These are phyloP conservation scores for Ogataea salicorniae DNA, from an alignment of 805 yeast species.

Conservation along the genomic window DNA sequence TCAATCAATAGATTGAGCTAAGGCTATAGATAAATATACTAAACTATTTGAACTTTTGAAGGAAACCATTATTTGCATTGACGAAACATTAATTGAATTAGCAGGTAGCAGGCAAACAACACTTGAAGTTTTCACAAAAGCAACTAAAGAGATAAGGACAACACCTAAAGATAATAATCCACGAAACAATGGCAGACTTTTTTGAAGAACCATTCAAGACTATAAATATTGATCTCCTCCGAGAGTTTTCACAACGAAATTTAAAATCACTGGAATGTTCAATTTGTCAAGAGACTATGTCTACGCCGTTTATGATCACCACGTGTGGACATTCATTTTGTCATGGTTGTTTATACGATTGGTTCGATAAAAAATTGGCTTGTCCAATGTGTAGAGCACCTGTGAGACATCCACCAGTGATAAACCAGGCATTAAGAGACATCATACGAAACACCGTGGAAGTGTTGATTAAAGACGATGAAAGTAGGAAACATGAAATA, in stretches of 20 bases:
- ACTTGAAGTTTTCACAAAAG: neutral
- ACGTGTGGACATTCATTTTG: slow-evolving; percentile 75
- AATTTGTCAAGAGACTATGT: slow-evolving; percentile 66
- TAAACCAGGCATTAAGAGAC: slow-evolving; percentile 49
- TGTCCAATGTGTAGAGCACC: slow-evolving; percentile 65
- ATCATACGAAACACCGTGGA: slow-evolving; percentile 38
- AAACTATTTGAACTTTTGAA: no score
- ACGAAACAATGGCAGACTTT: neutral
- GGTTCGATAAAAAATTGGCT: slow-evolving; percentile 54
- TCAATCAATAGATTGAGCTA: no score
- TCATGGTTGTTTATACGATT: slow-evolving; percentile 56
- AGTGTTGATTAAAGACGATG: slow-evolving; percentile 29
- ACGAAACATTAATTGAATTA: no score
- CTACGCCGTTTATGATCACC: slow-evolving; percentile 51
- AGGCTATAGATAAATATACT: no score
- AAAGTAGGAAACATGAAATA: slow-evolving; percentile 14
- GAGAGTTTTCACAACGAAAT: slow-evolving; percentile 12
- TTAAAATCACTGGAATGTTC: slow-evolving; percentile 44
- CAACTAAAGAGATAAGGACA: neutral
- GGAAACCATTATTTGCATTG: no score
- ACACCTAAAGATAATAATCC: neutral
- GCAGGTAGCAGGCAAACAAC: no score
- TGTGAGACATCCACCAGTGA: slow-evolving; percentile 43
- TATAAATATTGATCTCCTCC: slow-evolving; percentile 16
- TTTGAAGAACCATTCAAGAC: neutral